Percentiles rank a stretch among this genome's conserved stretches.
Conservation (phyloP, 140 eudicot species). For the Oenanthe javanica region DNA sequence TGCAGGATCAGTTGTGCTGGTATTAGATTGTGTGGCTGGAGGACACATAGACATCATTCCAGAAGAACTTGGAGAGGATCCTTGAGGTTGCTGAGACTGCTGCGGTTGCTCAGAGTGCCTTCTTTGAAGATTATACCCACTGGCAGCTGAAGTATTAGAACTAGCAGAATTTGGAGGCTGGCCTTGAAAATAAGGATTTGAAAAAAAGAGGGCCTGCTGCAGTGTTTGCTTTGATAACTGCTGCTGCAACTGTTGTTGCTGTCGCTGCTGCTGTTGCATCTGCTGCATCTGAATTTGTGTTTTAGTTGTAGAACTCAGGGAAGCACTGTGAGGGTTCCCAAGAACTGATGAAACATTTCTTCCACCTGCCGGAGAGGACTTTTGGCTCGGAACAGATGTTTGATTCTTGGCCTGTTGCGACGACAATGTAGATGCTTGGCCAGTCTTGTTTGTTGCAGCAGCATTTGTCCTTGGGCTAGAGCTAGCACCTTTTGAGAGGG, state of each 20-base stretch:
- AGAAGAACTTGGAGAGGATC: conserved; percentile 33
- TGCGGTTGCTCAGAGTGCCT: conserved; percentile 53
- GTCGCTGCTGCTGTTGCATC: conserved; percentile 14
- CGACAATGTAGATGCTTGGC: conserved; percentile 52
- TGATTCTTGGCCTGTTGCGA: conserved; percentile 61
- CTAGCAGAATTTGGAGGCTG: conserved; percentile 41
- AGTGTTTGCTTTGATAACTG: conserved; percentile 33
- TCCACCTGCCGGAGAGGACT: conserved; percentile 44
- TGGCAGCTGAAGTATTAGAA: conserved; percentile 24
- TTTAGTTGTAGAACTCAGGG: conserved; percentile 28
- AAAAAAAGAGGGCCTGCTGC: conserved; percentile 39
- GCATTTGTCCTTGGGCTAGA: conserved; percentile 68
- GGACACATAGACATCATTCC: conserved; percentile 51
- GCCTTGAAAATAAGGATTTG: conserved; percentile 26
- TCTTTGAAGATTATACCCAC: conserved; percentile 51
- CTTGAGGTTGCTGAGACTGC: conserved; percentile 27
- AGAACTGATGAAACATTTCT: conserved; percentile 55
- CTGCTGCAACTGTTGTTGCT: conserved; percentile 38
- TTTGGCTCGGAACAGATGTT: conserved; percentile 34
- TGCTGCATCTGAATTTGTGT: conserved; percentile 51
- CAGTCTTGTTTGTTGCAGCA: conserved; percentile 39
- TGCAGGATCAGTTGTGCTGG: conserved; percentile 77
- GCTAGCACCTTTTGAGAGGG: conserved; percentile 64
- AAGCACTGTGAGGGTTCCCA: conserved; percentile 52
- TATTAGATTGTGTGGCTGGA: conserved; percentile 33